A percentile compares a stretch with the other conserved stretches of the same genome.
phyloP scores from a whole-genome alignment of 2,329 filamentous ascomycete genomes.

The Fusarium drepaniforme region DNA sequence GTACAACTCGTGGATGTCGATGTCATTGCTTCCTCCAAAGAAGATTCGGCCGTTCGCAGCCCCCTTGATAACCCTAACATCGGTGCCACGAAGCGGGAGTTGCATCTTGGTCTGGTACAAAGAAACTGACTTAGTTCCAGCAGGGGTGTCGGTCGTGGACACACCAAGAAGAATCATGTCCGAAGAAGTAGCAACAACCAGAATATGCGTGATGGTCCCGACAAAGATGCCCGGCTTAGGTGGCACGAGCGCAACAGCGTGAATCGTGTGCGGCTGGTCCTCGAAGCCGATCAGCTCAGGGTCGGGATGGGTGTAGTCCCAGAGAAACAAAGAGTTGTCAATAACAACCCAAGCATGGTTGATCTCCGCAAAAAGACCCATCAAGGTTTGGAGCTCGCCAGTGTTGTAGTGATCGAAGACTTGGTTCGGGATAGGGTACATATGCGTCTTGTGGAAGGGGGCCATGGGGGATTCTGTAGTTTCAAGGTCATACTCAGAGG shows the following conservation, averaged over 20 bases:
- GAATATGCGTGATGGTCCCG: constrained; percentile 83
- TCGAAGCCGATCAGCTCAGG: constrained; percentile 94
- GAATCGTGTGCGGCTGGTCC: constrained; percentile 88
- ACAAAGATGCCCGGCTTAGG: constrained; percentile 92
- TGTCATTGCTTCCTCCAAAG: constrained; percentile 83
- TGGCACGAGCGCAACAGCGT: constrained; percentile 87
- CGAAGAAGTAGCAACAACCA: constrained; percentile 87
- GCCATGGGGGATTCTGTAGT: constrained; percentile 78
- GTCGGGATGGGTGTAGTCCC: constrained; percentile 96
- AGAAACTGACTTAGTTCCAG: constrained; percentile 78
- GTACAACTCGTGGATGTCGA: constrained; percentile 92
- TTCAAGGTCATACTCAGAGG: constrained; percentile 90
- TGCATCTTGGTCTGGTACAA: constrained; percentile 93
- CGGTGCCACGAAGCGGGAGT: constrained; percentile 79
- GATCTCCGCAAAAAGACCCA: constrained; percentile 95
- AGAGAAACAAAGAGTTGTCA: constrained; percentile 95
- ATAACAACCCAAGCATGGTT: constrained; percentile 97
- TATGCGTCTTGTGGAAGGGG: constrained; percentile 88
- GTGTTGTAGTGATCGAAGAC: constrained; percentile 94
- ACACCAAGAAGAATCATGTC: constrained; percentile 92
- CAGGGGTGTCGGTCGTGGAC: constrained; percentile 73
- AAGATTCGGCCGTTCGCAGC: constrained; percentile 93
- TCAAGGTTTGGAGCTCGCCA: constrained; percentile 87
- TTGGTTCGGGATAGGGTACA: constrained; percentile 90
- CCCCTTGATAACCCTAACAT: constrained; percentile 82